Percentiles rank a stretch among this genome's conserved stretches.
Conservation (phyloP, 192 early-diverging fungal species). For the Coemansia brasiliensis region DNA sequence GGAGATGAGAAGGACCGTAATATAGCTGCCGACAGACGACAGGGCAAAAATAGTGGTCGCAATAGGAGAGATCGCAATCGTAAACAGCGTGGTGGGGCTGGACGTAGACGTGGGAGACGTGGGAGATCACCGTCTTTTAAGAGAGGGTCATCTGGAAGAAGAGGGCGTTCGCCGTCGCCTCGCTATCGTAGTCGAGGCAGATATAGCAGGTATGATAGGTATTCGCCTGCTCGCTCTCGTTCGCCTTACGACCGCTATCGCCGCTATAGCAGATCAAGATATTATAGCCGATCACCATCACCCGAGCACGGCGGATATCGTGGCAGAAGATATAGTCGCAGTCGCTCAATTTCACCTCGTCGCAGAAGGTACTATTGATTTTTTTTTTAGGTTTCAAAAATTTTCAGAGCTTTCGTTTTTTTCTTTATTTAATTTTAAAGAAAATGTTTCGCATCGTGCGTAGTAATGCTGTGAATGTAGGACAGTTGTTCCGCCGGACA, state of each 20-base stretch:
- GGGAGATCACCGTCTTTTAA: conserved; percentile 15
- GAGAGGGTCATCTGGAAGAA: conserved; percentile 5
- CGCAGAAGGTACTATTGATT: conserved; percentile 29
- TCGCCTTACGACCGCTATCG: conserved; percentile 27
- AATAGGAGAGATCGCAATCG: too few relatives aligned
- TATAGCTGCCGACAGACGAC: too few relatives aligned
- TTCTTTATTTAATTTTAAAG: conserved; percentile 3
- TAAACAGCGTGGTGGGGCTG: too few relatives aligned
- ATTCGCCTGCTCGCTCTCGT: conserved; percentile 31
- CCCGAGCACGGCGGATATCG: conserved; percentile 29
- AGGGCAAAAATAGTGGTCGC: too few relatives aligned
- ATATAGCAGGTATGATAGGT: conserved; percentile 5
- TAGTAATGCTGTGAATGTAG: too few relatives aligned
- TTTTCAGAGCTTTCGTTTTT: too few relatives aligned
- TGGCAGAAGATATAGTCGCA: conserved; percentile 31
- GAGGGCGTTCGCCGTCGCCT: conserved; percentile 40
- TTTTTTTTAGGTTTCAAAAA: too few relatives aligned
- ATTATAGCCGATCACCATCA: conserved; percentile 38
- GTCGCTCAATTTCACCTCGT: conserved; percentile 44
- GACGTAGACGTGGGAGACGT: not conserved
- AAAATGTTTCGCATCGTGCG: not conserved
- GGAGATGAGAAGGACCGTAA: conserved; percentile 7
- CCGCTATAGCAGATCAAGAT: conserved; percentile 10
- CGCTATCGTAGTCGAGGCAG: conserved; percentile 20
- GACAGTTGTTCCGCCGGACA: too few relatives aligned